Evolutionary conservation across 2,329 filamentous ascomycete genomes (phyloP).

Genomic region (Capronia americana): DNA sequence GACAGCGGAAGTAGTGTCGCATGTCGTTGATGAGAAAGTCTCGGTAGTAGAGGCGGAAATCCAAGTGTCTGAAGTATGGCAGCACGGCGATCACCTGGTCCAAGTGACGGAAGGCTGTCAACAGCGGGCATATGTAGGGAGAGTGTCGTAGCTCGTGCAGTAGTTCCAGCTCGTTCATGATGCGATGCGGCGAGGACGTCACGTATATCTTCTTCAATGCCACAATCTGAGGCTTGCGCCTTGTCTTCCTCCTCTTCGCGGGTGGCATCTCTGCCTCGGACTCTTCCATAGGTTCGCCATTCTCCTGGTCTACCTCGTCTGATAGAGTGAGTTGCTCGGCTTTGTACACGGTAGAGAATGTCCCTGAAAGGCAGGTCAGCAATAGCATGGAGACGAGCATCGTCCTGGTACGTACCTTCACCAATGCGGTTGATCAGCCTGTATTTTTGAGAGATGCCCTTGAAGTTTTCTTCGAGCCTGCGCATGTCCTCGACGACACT

Average conservation of each 20-base stretch:
- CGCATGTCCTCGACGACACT: slow-evolving; percentile 83
- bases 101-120: slow-evolving; percentile 92
- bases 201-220: slow-evolving; percentile 99
- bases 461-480: slow-evolving; percentile 80
- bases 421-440: slow-evolving; percentile 95
- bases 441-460: slow-evolving; percentile 81
- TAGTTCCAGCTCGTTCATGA: slow-evolving; percentile 94
- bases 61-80: slow-evolving; percentile 92
- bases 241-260: slow-evolving; percentile 59
- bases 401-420: slow-evolving; percentile 69
- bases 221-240: slow-evolving; percentile 74
- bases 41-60: slow-evolving; percentile 90
- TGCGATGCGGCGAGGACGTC: slow-evolving; percentile 89
- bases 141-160: slow-evolving; percentile 85
- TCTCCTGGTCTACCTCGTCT: slow-evolving; percentile 80
- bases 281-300: slow-evolving; percentile 74
- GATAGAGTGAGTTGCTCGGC: slow-evolving; percentile 85
- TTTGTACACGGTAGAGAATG: slow-evolving; percentile 98
- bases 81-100: slow-evolving; percentile 95
- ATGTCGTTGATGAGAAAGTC: slow-evolving; percentile 87
- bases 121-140: slow-evolving; percentile 86
- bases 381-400: slow-evolving; percentile 22
- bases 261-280: slow-evolving; percentile 74
- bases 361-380: slow-evolving; percentile 64
- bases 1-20: slow-evolving; percentile 83